These are phyloP conservation scores for Talaromyces proteolyticus DNA, from an alignment of 495 filamentous ascomycete genomes.

Conservation along the genomic window DNA sequence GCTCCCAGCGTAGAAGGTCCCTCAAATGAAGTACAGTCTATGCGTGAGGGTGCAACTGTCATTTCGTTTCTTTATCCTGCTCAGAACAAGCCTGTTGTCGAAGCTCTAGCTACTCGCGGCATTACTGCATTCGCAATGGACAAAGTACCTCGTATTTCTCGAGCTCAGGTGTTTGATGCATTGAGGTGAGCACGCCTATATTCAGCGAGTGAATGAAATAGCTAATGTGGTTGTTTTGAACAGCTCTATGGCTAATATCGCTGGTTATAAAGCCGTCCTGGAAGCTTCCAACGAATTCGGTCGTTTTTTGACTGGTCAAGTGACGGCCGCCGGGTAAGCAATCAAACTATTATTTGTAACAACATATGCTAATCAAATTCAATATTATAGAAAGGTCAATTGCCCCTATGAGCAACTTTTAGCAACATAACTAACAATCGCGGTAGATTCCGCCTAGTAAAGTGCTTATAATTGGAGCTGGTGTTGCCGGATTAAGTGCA, in stretches of 20 bases:
- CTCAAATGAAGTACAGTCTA: constrained; percentile 52
- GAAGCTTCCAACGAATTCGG: constrained; percentile 81
- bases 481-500: constrained; percentile 74
- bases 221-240: not conserved
- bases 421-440: not conserved
- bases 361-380: too few species aligned
- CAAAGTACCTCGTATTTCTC: constrained; percentile 74
- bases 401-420: not conserved
- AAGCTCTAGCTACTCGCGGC: constrained; percentile 56
- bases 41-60: constrained; percentile 58
- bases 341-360: too few species aligned
- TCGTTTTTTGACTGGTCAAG: constrained; percentile 75
- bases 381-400: constrained; percentile 12
- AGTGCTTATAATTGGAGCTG: constrained; percentile 76
- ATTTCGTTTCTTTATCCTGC: constrained; percentile 72
- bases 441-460: constrained; percentile 72
- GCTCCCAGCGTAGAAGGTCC: constrained; percentile 47
- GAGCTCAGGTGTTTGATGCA: constrained; percentile 77
- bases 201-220: not conserved
- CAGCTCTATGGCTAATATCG: constrained; percentile 81
- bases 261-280: constrained; percentile 78
- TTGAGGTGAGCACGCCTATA: constrained; percentile 34
- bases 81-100: constrained; percentile 65
- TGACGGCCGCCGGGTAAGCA: constrained; percentile 64
- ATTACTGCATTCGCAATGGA: constrained; percentile 77